These are phyloP conservation scores for Monilinia laxa DNA, from an alignment of 2,329 filamentous ascomycete species.

Conservation along the genomic window DNA sequence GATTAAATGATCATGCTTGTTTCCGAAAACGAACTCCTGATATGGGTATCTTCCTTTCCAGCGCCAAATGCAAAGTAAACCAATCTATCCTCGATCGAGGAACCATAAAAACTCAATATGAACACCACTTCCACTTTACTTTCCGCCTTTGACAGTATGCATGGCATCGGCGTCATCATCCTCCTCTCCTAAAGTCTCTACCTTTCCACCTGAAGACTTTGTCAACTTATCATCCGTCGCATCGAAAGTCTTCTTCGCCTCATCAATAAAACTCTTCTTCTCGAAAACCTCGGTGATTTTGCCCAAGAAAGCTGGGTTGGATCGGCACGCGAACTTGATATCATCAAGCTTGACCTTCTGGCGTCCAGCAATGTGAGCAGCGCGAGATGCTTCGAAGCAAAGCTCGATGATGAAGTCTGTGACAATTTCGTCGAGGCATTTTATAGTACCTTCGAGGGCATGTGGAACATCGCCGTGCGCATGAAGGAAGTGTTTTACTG, in stretches of 20 bases:
- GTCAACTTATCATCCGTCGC: constrained; percentile 64
- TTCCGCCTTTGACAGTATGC: constrained; percentile 30
- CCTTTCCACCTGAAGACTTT: constrained; percentile 49
- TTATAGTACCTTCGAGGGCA: constrained; percentile 79
- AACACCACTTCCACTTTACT: constrained; percentile 20
- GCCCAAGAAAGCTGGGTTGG: constrained; percentile 81
- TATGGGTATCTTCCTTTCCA: constrained; percentile 18
- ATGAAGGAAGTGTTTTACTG: constrained; percentile 73
- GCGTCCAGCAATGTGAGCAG: constrained; percentile 80
- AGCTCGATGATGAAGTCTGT: constrained; percentile 96
- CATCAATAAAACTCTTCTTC: constrained; percentile 83
- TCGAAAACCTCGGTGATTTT: constrained; percentile 86
- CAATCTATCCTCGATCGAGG: no score
- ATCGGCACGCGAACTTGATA: constrained; percentile 89
- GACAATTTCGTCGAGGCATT: constrained; percentile 89
- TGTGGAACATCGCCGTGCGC: constrained; percentile 76
- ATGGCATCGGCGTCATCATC: constrained; percentile 52
- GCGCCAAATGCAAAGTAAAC: constrained; percentile 2
- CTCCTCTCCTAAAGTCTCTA: constrained; percentile 54
- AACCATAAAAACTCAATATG: background rate
- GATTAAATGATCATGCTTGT: background rate
- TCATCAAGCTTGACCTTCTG: constrained; percentile 99
- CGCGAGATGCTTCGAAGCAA: constrained; percentile 83
- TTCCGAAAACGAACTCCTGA: constrained; percentile 9
- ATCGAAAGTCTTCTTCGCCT: constrained; percentile 73